Conservation (phyloP, 805 yeast species). For the Pichia eremophila region DNA sequence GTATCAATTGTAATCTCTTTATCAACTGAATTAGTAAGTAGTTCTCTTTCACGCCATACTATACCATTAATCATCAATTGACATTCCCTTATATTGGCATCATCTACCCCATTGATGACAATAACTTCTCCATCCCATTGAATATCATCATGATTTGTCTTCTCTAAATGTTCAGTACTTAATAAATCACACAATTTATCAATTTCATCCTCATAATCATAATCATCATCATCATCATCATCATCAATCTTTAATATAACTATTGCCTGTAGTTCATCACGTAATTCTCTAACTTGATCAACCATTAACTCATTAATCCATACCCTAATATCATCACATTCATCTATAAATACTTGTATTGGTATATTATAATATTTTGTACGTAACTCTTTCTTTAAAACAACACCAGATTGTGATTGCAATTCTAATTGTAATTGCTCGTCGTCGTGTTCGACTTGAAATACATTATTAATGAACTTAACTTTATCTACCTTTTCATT, state of each 20-base stretch:
- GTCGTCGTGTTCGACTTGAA: neutral
- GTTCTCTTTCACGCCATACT: neutral
- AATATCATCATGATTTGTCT: neutral
- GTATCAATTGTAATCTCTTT: too few species aligned
- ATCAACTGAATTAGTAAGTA: too few species aligned
- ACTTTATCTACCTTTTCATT: neutral
- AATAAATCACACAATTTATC: slow-evolving; percentile 11
- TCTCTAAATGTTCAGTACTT: slow-evolving; percentile 17
- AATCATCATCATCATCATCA: neutral
- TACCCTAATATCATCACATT: slow-evolving; percentile 23
- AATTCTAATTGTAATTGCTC: too few species aligned
- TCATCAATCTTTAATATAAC: neutral
- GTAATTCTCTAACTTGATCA: slow-evolving; percentile 32
- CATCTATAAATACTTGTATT: slow-evolving; percentile 24
- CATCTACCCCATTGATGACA: slow-evolving; percentile 24
- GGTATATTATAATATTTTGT: slow-evolving; percentile 23
- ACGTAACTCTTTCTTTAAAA: slow-evolving; percentile 11
- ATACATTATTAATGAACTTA: neutral
- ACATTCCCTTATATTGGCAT: neutral
- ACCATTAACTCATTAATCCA: slow-evolving; percentile 34
- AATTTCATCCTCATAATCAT: neutral
- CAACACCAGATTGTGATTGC: too few species aligned
- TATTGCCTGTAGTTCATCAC: slow-evolving; percentile 31
- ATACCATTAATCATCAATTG: slow-evolving; percentile 3
- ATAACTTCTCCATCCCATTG: slow-evolving; percentile 30